These are phyloP conservation scores for Iberis amara DNA, from an alignment of 441 rosid species.

Conservation along the genomic window DNA sequence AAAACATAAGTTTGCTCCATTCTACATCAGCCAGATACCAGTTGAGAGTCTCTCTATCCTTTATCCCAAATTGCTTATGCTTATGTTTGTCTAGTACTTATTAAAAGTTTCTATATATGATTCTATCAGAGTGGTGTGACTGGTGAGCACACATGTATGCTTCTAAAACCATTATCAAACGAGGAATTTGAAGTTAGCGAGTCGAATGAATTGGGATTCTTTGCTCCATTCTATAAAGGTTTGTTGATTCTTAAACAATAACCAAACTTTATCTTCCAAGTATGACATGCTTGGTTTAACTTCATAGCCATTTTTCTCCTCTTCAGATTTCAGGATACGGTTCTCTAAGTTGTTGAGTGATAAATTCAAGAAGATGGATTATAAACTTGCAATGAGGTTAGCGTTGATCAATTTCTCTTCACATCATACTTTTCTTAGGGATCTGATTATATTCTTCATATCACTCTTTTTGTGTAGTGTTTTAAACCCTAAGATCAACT, in stretches of 20 bases:
- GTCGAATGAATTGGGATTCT: slow-evolving; percentile 76
- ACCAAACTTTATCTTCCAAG: background rate
- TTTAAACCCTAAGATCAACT: slow-evolving; percentile 81
- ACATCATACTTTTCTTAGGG: background rate
- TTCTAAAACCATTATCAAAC: slow-evolving; percentile 69
- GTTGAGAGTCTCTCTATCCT: slow-evolving; percentile 41
- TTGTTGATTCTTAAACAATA: slow-evolving; percentile 23
- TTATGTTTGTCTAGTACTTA: slow-evolving; percentile 18
- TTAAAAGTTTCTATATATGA: slow-evolving; percentile 23
- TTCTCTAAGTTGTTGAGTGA: slow-evolving; percentile 57
- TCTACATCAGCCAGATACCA: slow-evolving; percentile 79
- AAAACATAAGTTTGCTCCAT: slow-evolving; percentile 85
- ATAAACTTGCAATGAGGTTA: slow-evolving; percentile 95
- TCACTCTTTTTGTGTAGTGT: slow-evolving; percentile 47
- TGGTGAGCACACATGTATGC: slow-evolving; percentile 94
- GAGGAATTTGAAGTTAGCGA: slow-evolving; percentile 58
- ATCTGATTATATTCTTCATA: slow-evolving; percentile 21
- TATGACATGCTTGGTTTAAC: slow-evolving; percentile 4
- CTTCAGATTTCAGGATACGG: slow-evolving; percentile 67
- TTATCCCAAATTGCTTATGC: slow-evolving; percentile 14
- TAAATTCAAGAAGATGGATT: slow-evolving; percentile 66
- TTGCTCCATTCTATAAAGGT: slow-evolving; percentile 91
- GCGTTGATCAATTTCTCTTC: slow-evolving; percentile 20
- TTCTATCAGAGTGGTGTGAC: slow-evolving; percentile 70
- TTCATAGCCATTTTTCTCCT: slow-evolving; percentile 12